Evolutionary conservation across 257 asterid genomes (phyloP).

Genomic region (Solanum pennellii): DNA sequence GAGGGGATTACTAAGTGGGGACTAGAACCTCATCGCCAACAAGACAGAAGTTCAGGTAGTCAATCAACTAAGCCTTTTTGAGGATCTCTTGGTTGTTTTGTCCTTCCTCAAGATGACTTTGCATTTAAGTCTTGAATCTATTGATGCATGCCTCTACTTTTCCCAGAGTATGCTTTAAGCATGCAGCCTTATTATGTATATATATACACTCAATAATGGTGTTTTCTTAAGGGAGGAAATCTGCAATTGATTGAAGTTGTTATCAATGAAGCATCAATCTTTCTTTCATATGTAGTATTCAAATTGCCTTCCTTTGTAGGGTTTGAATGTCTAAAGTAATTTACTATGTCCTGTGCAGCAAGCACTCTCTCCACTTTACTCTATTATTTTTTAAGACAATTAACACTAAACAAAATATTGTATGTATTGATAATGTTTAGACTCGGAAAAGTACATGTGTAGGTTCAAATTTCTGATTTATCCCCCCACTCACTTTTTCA

Average conservation of each 20-base stretch:
- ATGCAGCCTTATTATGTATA: neutral
- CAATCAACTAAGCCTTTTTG: neutral
- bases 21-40: neutral
- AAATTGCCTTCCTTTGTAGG: conserved; percentile 27
- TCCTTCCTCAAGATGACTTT: neutral
- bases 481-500: neutral
- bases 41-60: neutral
- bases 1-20: neutral
- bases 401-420: neutral
- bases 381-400: neutral
- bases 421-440: neutral
- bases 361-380: conserved; percentile 42
- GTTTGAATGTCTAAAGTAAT: conserved; percentile 75
- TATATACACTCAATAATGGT: neutral
- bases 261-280: neutral
- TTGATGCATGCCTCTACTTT: neutral
- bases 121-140: neutral
- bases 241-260: neutral
- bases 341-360: conserved; percentile 71
- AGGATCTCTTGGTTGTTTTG: neutral
- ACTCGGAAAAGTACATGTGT: neutral
- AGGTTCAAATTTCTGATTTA: neutral
- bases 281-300: neutral
- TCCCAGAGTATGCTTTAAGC: neutral
- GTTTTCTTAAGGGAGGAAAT: neutral